A percentile compares a stretch with the other conserved stretches of the same genome.
Conservation (phyloP, 2,329 filamentous ascomycete genomes). For the Coniochaeta prunicola region DNA sequence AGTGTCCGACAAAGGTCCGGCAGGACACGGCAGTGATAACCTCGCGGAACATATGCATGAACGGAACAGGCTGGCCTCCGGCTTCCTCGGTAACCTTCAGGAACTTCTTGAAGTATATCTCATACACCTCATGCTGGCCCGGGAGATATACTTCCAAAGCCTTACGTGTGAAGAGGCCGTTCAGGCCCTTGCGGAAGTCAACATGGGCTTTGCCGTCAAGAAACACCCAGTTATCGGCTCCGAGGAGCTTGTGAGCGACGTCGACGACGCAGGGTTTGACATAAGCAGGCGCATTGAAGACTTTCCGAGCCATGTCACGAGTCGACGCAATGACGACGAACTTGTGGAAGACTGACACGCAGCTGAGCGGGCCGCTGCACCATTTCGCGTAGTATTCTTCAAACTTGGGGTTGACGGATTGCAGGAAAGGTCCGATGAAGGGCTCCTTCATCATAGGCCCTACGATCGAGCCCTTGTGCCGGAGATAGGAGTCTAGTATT, state of each 20-base stretch:
- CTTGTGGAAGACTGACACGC: conserved; percentile 99
- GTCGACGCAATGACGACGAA: conserved; percentile 96
- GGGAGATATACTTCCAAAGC: conserved; percentile 85
- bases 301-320: conserved; percentile 90
- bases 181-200: conserved; percentile 95
- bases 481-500: conserved; percentile 63
- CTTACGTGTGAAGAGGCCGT: conserved; percentile 86
- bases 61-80: conserved; percentile 68
- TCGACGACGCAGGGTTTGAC: conserved; percentile 98
- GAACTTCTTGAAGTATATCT: conserved; percentile 76
- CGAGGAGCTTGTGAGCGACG: conserved; percentile 85
- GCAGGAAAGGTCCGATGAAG: conserved; percentile 91
- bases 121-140: conserved; percentile 86
- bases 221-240: conserved; percentile 93
- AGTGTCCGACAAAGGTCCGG: conserved; percentile 95
- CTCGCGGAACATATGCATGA: conserved; percentile 90
- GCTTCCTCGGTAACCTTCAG: conserved; percentile 66
- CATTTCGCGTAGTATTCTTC: conserved; percentile 88
- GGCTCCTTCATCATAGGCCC: conserved; percentile 71
- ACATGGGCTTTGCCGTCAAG: conserved; percentile 91
- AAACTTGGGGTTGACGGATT: conserved; percentile 89
- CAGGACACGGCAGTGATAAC: conserved; percentile 92
- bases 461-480: conserved; percentile 67
- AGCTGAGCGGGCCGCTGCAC: conserved; percentile 84
- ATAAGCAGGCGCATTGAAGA: conserved; percentile 87